Percentiles rank a stretch among this genome's conserved stretches.
Conservation (phyloP, 2,329 filamentous ascomycete genomes). For the Allantophomopsis lycopodina region DNA sequence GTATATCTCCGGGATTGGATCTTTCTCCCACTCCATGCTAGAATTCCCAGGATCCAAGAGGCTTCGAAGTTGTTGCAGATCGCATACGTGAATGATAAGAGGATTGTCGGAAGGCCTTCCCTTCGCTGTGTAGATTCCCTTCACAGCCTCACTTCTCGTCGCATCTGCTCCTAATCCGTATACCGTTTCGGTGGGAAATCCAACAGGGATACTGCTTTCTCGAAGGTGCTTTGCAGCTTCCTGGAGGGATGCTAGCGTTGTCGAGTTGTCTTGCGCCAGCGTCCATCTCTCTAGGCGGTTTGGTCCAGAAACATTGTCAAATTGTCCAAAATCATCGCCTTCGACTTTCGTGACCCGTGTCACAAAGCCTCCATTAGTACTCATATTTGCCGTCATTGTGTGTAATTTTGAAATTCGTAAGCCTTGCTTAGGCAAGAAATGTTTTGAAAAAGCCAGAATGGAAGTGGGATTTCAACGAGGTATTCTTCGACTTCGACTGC, state of each 20-base stretch:
- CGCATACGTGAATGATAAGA: conserved; percentile 82
- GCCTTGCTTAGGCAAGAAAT: too few relatives aligned
- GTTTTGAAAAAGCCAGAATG: too few relatives aligned
- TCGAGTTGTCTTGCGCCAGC: not conserved
- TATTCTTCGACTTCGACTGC: too few relatives aligned
- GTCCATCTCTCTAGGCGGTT: not conserved
- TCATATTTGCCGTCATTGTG: too few relatives aligned
- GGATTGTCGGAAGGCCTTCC: conserved; percentile 88
- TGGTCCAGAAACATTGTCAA: not conserved
- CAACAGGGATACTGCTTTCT: conserved; percentile 47
- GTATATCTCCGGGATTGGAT: conserved; percentile 35
- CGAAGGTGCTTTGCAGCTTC: conserved; percentile 14
- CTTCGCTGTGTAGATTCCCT: conserved; percentile 87
- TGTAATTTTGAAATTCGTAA: too few relatives aligned
- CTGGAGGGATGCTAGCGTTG: conserved; percentile 7
- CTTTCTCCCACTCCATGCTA: conserved; percentile 5
- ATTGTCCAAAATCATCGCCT: not conserved
- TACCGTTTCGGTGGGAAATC: conserved; percentile 94
- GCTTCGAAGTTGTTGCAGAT: conserved; percentile 31
- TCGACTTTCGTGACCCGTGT: not conserved
- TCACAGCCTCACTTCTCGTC: conserved; percentile 69
- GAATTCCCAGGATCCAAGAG: conserved; percentile 8
- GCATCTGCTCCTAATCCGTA: conserved; percentile 96
- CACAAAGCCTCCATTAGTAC: not conserved
- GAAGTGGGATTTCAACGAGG: too few relatives aligned